Evolutionary conservation across 176 grass and related monocot species (phyloP), one percentile per base, ranked within the genome.

Genomic region (Aegilops longissima): DNA sequence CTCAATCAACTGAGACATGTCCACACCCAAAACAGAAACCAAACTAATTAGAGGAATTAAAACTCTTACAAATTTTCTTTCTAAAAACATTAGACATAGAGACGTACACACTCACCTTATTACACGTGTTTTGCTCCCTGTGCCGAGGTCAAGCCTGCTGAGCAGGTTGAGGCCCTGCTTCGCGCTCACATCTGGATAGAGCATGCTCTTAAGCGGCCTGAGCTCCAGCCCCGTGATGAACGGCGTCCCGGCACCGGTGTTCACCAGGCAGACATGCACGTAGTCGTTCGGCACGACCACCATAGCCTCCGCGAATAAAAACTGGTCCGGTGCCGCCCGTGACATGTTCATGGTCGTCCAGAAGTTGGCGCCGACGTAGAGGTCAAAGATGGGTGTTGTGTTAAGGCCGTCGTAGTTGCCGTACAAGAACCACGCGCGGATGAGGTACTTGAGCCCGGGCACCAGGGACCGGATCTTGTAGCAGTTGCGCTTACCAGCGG

Each of bases 331-430:
- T 42, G 61, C 17, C 1, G 1, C 11, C 63, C 12, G 2, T 66
- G 90, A 72, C 45, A 92, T 30, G 86, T 87, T 94, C 4, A 91
- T 21, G 3, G 10, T 89, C 47, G 4, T 36, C 92, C 88, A 90
- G 69, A 73, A 89, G 17, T 94, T 89, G 33, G 89, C 83, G 9
- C 92, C 89, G 47, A 91, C 1, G 74, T 94, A 33, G 62, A 94
- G 76, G 51, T 94, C 92, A 36, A 91, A 94, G 6, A 87, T 4
- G 10, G 89, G 73, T 3, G 14, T 16, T 76, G 21, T 65, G 47
- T 39, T 71, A 29, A 94, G 85, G 82, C 42, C 52, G n/a, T 89
- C 89, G 61, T 94, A 94, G 80, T 94, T 85, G 66, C 80, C 89
- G 42, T 94, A 94, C 62, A 82, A 54, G 84, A 94, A 94, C 7